Evolutionary conservation across 1,284 basidiomycete species (phyloP).

Genomic region (Phellinidium pouzarii): DNA sequence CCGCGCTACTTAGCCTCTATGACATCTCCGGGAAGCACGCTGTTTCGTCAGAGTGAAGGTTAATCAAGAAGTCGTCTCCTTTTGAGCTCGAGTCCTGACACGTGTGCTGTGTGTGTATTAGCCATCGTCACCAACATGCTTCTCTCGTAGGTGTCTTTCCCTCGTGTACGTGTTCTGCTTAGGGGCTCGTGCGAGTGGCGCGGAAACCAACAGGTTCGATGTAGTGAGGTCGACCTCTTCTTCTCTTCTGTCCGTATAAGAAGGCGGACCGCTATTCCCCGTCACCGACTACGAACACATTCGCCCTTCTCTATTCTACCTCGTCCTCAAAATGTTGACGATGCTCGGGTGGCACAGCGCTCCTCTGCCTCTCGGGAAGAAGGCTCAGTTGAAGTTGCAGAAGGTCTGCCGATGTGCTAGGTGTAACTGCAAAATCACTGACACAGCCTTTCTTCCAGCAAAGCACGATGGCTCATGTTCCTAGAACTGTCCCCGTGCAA

Average conservation of each 20-base stretch:
- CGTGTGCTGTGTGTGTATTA: constrained; percentile 12
- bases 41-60: constrained; percentile 15
- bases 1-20: constrained; percentile 14
- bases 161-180: constrained; percentile 14
- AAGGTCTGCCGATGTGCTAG: constrained; percentile 8
- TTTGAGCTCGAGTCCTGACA: constrained; percentile 2
- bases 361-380: constrained; percentile 13
- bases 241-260: constrained; percentile 6
- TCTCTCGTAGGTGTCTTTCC: constrained; percentile 5
- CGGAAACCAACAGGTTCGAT: constrained; percentile 15
- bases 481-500: constrained; percentile 5
- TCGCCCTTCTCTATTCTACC: constrained; percentile 1
- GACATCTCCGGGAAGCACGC: constrained; percentile 12
- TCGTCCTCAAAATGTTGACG: constrained; percentile 11
- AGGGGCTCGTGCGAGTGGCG: constrained; percentile 13
- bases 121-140: constrained; percentile 12
- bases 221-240: constrained; percentile 2
- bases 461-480: neutral
- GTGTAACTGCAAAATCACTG: neutral
- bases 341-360: constrained; percentile 16
- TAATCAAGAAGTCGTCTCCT: constrained; percentile 15
- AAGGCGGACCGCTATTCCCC: constrained; percentile 4
- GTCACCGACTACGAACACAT: constrained; percentile 3
- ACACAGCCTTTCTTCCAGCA: constrained; percentile 4
- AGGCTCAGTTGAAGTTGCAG: constrained; percentile 11